These are phyloP conservation scores for Fusarium nodosum DNA, from an alignment of 2,329 filamentous ascomycete species.

Conservation along the genomic window DNA sequence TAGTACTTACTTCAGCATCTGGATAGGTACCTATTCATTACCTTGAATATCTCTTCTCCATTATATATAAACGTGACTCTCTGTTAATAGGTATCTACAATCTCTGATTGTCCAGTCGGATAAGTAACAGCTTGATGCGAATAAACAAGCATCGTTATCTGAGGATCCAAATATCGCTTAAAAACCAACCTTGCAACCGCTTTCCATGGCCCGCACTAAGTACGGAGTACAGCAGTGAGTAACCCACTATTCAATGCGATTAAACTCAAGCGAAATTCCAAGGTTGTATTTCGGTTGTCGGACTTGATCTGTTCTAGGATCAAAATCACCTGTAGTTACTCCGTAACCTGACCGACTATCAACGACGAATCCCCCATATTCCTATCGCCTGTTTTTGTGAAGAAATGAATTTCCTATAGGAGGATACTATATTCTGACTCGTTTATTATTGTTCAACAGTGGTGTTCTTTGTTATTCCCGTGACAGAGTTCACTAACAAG, in stretches of 20 bases:
- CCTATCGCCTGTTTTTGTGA: not conserved
- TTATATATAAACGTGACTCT: not conserved
- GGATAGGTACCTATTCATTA: not conserved
- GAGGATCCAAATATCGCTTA: slow-evolving; percentile 38
- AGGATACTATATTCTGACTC: not conserved
- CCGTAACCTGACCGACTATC: not conserved
- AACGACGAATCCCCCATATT: not conserved
- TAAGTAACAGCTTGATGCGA: not conserved
- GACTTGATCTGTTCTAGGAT: slow-evolving; percentile 8
- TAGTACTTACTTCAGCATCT: not conserved
- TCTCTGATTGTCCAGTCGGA: not conserved
- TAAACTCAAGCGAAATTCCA: slow-evolving; percentile 17
- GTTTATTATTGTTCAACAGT: not conserved
- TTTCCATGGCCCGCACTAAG: not conserved
- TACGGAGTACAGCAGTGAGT: not conserved
- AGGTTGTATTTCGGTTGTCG: slow-evolving; percentile 8
- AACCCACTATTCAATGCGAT: slow-evolving; percentile 13
- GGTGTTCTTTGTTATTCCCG: not conserved
- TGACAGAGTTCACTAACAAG: not conserved
- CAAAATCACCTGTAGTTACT: no score
- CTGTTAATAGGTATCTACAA: not conserved
- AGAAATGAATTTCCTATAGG: not conserved
- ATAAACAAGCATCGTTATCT: slow-evolving; percentile 17
- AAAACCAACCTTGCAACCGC: slow-evolving; percentile 3
- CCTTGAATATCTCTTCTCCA: not conserved